Base-by-base conservation (phyloP, 2,329 filamentous ascomycete genomes). In the Penicillium sp. region DNA sequence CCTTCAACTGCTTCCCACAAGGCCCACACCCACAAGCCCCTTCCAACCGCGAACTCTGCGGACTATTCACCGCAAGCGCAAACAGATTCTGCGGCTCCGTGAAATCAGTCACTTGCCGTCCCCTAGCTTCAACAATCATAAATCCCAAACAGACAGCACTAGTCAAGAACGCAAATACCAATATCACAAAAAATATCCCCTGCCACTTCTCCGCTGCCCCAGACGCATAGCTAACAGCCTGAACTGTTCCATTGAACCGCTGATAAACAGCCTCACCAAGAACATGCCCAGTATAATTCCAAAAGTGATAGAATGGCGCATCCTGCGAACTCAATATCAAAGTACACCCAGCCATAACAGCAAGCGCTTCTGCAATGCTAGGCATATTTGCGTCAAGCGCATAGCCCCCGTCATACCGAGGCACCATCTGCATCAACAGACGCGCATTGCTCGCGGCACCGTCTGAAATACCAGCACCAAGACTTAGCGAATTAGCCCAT, bases 41-140 rank as follows among this genome's bases (percentile, higher is more conserved):
- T 0, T 76, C 74, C n/a, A 87, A 61, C 3, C 75, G 70, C 2
- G 76, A 66, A 5, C 75, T 79, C 0, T 80, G 79, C 0, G 83
- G 83, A 24, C 78, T 82, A 65, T 91, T 91, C 48, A 92, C 77
- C 2, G 88, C 87, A 0, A 92, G 72, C 0, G 85, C 78, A 63
- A 92, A 92, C 2, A 92, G 74, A 66, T 92, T 92, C 50, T 87
- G 84, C 1, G 89, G 88, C 64, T 93, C 89, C 0, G 86, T 89
- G 66, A 88, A 92, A 73, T 93, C 90, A 1, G 88, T 92, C 7
- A 93, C 83, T 21, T 90, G 80, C 1, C 83, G 83, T 0, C 76
- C 75, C 5, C 75, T 67, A 58, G 81, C 65, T 49, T 83, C 77
- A 44, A 82, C 66, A 47, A 87, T 68, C 58, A 88, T 79, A 71